Evolutionary conservation across 2,329 filamentous ascomycete genomes (phyloP).

Genomic region (Neonectria punicea): DNA sequence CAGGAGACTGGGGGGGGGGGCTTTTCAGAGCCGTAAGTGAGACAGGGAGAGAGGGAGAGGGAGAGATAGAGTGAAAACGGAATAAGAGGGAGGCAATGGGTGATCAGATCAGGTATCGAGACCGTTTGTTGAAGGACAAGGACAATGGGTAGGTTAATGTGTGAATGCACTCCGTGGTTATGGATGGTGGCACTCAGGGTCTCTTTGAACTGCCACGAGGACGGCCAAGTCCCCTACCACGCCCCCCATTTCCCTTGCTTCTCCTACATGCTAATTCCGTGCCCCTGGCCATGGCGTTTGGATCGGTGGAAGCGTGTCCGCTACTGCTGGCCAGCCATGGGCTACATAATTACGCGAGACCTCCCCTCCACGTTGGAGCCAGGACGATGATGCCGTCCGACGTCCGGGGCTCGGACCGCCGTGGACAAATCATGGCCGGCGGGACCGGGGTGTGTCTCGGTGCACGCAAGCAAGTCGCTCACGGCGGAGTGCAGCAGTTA

Average conservation of each 20-base stretch:
- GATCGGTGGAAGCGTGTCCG: background rate
- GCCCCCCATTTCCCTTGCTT: background rate
- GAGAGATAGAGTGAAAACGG: background rate
- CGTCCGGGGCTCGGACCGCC: background rate
- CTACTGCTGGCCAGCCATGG: too few species aligned
- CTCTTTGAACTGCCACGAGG: constrained; percentile 1
- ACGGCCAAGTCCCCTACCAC: background rate
- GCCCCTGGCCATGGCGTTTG: background rate
- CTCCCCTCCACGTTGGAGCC: background rate
- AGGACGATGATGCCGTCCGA: background rate
- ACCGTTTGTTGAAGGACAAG: background rate
- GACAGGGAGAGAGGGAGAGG: too few species aligned
- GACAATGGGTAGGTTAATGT: background rate
- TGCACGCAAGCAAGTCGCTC: background rate
- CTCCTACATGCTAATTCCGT: too few species aligned
- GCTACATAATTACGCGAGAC: background rate
- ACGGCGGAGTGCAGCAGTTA: background rate
- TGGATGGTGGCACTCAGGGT: background rate
- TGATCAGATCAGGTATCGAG: background rate
- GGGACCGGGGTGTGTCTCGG: constrained; percentile 4
- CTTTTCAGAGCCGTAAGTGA: background rate
- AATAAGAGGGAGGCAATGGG: background rate
- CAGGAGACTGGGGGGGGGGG: constrained; percentile 1
- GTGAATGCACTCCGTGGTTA: background rate
- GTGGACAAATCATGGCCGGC: constrained; percentile 3